Percentiles rank a stretch among this genome's conserved stretches.
Conservation (phyloP, 176 grass and related monocot species). For the Tillandsia leiboldiana region DNA sequence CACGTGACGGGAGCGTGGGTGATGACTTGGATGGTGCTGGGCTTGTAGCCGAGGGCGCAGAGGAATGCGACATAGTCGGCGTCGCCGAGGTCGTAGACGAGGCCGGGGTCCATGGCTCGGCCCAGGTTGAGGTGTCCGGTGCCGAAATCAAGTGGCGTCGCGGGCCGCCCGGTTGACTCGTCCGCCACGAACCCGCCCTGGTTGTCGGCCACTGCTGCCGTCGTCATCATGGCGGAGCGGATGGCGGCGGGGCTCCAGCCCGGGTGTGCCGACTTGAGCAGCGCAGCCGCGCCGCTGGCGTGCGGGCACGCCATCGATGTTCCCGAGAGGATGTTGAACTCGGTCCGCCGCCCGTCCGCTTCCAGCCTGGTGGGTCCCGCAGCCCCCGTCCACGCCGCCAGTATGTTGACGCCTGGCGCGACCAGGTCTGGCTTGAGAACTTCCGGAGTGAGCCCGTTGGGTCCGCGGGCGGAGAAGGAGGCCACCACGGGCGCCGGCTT, state of each 20-base stretch:
- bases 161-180: slow-evolving; percentile 45
- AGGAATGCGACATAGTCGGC: slow-evolving; percentile 75
- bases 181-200: slow-evolving; percentile 32
- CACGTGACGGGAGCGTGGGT: slow-evolving; percentile 65
- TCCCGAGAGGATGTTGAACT: slow-evolving; percentile 96
- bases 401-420: slow-evolving; percentile 86
- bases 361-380: slow-evolving; percentile 58
- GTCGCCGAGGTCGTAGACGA: slow-evolving; percentile 68
- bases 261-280: slow-evolving; percentile 79
- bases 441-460: slow-evolving; percentile 66
- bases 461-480: slow-evolving; percentile 88
- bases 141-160: slow-evolving; percentile 76
- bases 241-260: slow-evolving; percentile 70
- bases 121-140: slow-evolving; percentile 55
- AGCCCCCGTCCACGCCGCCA: slow-evolving; percentile 84
- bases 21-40: slow-evolving; percentile 70
- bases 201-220: slow-evolving; percentile 51
- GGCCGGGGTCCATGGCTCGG: slow-evolving; percentile 65
- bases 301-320: slow-evolving; percentile 98
- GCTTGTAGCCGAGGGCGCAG: slow-evolving; percentile 81
- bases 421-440: slow-evolving; percentile 94
- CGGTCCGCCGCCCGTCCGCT: slow-evolving; percentile 45
- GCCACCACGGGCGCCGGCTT: slow-evolving; percentile 86
- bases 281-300: slow-evolving; percentile 73
- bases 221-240: slow-evolving; percentile 93